Conservation (phyloP, 345 rosid species). For the Pugionium dolabratum region DNA sequence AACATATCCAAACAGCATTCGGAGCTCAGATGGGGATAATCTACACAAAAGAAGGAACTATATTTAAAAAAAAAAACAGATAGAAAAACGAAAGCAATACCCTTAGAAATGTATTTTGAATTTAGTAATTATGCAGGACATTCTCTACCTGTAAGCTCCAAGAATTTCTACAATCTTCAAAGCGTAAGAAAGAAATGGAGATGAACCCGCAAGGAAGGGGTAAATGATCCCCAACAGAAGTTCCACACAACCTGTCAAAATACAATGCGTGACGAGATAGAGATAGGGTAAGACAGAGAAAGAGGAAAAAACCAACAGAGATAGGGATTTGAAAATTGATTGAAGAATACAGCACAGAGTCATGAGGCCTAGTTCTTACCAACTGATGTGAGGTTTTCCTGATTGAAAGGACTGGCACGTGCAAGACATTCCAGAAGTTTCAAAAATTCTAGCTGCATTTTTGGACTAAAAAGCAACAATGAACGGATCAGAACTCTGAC, state of each 20-base stretch:
- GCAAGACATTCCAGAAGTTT: slow-evolving; percentile 80
- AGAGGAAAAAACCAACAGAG: slow-evolving; percentile 33
- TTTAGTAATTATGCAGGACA: slow-evolving; percentile 17
- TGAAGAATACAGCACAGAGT: slow-evolving; percentile 19
- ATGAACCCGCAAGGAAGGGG: slow-evolving; percentile 86
- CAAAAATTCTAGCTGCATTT: slow-evolving; percentile 87
- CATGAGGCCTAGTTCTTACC: slow-evolving; percentile 56
- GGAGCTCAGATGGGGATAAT: slow-evolving; percentile 93
- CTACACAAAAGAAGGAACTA: slow-evolving; percentile 50
- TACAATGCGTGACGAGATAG: slow-evolving; percentile 18
- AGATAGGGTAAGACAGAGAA: slow-evolving; percentile 37
- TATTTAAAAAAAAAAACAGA: slow-evolving; percentile 24
- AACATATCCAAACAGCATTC: slow-evolving; percentile 77
- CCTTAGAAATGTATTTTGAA: slow-evolving; percentile 17
- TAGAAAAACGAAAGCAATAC: slow-evolving; percentile 21
- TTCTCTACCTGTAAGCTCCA: slow-evolving; percentile 84
- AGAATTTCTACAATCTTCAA: slow-evolving; percentile 95
- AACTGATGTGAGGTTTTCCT: slow-evolving; percentile 89
- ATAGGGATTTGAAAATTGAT: slow-evolving; percentile 28
- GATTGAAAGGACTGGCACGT: slow-evolving; percentile 84
- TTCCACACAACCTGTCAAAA: slow-evolving; percentile 80
- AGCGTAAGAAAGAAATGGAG: slow-evolving; percentile 75
- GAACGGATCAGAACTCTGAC: slow-evolving; percentile 80
- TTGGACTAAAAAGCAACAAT: slow-evolving; percentile 89
- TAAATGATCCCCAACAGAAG: slow-evolving; percentile 85